Evolutionary conservation across 495 filamentous ascomycete species (phyloP), one percentile per base, ranked within the genome.

Genomic region (Daldinia concentrica): DNA sequence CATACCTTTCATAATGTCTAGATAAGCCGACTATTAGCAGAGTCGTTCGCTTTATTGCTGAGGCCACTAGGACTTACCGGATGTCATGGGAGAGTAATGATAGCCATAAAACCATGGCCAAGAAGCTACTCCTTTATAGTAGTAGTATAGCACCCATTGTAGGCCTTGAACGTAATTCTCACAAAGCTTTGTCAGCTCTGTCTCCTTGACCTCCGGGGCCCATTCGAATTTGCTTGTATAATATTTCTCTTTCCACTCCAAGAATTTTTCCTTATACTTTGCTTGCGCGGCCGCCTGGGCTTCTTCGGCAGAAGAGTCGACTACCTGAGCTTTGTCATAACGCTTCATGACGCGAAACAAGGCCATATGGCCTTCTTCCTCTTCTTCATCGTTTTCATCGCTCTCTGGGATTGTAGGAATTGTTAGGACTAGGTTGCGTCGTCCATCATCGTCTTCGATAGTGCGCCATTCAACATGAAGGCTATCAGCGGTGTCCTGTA

Each of bases 21-120:
- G 27, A 37, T 58, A 70, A 6, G 15, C 32, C 15, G 19, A 24
- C 3, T 15, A 60, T 76, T 55, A 76, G 66, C 43, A 26, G 29
- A 22, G 1, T 51, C 12, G 17, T 17, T 30, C 22, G 4, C 5
- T 45, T 45, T 19, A 32, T 8, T 4, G 14, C 6, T 6, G n/a
- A 29, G 34, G 6, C n/a, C 6, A 8, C 8, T 4, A n/a, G 30
- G 43, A 75, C 51, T 76, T 78, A 92, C 90, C 91, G 58, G 92
- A 95, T 54, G 95, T 98, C 92, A 97, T 97, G 8, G 96, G 96
- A 4, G 96, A 90, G 79, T 98, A 99, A 80, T 99, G 96, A 76
- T 97, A 99, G 36, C 83, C 80, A 80, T 98, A 99, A 80, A 92
- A 99, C 96, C 96, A 99, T 26, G 95, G 92, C 96, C 96, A 99